Base-by-base conservation (phyloP, 352 stramenopile species). In the Plasmopara halstedii region DNA sequence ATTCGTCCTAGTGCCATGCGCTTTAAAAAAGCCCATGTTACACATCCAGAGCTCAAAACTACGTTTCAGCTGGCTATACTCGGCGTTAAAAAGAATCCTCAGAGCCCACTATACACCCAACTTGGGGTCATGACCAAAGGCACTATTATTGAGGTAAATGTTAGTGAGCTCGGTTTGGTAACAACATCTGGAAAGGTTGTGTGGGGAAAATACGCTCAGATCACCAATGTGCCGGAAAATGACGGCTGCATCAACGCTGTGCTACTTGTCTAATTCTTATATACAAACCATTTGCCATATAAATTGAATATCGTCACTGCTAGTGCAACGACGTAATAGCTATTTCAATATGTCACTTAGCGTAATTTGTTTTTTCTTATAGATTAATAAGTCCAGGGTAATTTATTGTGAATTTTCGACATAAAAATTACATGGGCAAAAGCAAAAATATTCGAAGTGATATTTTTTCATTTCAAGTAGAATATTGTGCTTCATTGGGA, bases 1-100 rank as follows among this genome's bases (percentile, higher is more conserved):
- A 99, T 99, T 61, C 93, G 97, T 9, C 97, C 97, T 7, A 98
- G 86, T 21, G 97, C 95, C 58, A 90, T 99, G 62, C 87, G 97
- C 45, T 98, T 99, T 73, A 99, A 99, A 74, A 98, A 99, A 70
- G 96, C 97, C 4, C 97, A 99, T 69, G 96, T 99, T 15, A 99
- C 96, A 11, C 97, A 99, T 84, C 97, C 97, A n/a, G 97, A 99
- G 77, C 83, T 99, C 35, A 98, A 99, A 74, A 98, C 97, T 8
- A 99, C 96, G 11, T 99, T 99, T 75, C 95, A 99, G 74, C 70
- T 99, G 42, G 96, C 99, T 69, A 99, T 99, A 53, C 66, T 99
- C 8, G 95, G 95, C 42, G 96, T 99, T 27, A 99, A 99, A 85
- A 99, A 99, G 81, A 99, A 99, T 76, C 97, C 97, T 25, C 94